phyloP scores from a whole-genome alignment of 352 stramenopile species.

The Phytophthora litchii region DNA sequence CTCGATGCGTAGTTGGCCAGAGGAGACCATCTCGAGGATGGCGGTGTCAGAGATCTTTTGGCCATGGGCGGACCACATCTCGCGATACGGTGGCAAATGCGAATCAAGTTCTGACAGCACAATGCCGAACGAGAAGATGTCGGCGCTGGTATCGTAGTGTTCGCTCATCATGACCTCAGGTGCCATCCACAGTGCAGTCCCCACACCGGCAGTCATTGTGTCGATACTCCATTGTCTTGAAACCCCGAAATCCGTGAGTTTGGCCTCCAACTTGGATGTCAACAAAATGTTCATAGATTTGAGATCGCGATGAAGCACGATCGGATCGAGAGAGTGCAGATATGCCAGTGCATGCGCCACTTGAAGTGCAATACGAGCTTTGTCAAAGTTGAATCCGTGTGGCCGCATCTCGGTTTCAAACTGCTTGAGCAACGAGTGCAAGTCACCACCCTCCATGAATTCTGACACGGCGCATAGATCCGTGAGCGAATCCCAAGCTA shows the following conservation, averaged over 20 bases:
- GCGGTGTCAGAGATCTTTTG: slow-evolving; percentile 14
- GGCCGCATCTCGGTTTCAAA: not conserved
- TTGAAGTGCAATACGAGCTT: slow-evolving; percentile 25
- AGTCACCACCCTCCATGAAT: slow-evolving; percentile 48
- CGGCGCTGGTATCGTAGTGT: not conserved
- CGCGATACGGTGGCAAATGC: not conserved
- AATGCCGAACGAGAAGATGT: not conserved
- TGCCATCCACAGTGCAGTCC: not conserved
- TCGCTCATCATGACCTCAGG: not conserved
- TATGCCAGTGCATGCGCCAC: slow-evolving; percentile 31
- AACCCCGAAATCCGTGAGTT: not conserved
- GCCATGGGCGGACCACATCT: slow-evolving; percentile 2
- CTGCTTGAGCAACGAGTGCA: slow-evolving; percentile 20
- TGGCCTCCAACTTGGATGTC: not conserved
- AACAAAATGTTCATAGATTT: slow-evolving; percentile 6
- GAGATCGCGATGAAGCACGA: not conserved
- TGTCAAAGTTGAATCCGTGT: slow-evolving; percentile 34
- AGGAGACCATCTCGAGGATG: slow-evolving; percentile 40
- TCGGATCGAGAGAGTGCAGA: not conserved
- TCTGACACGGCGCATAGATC: slow-evolving; percentile 46
- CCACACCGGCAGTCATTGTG: not conserved
- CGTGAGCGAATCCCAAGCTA: slow-evolving; percentile 50
- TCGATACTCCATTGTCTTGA: not conserved
- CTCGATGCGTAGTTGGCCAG: slow-evolving; percentile 30
- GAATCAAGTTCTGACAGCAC: not conserved